Evolutionary conservation across 192 early-diverging fungal species (phyloP).

Genomic region (Coemansia sp.): DNA sequence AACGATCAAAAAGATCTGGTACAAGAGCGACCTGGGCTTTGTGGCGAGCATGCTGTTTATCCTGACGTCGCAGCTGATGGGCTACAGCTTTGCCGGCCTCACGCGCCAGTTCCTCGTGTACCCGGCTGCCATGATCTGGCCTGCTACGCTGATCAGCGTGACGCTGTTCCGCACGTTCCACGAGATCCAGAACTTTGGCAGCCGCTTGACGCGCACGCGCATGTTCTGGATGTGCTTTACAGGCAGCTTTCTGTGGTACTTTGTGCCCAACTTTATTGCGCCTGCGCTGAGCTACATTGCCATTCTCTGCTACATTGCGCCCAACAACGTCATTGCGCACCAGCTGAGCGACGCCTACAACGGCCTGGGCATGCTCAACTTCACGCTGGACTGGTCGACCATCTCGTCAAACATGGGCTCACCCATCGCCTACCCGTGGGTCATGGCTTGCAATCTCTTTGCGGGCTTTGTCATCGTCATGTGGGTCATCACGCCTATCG

Average conservation of each 20-base stretch:
- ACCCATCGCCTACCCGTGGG: conserved; percentile 77
- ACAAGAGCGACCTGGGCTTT: conserved; percentile 71
- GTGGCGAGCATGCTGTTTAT: conserved; percentile 69
- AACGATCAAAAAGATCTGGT: conserved; percentile 68
- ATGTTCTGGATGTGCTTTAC: conserved; percentile 59
- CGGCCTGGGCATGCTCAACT: conserved; percentile 71
- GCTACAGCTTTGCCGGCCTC: conserved; percentile 70
- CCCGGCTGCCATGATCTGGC: conserved; percentile 89
- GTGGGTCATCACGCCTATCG: conserved; percentile 76
- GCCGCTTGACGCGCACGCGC: conserved; percentile 57
- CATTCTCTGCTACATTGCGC: conserved; percentile 63
- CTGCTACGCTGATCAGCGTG: conserved; percentile 72
- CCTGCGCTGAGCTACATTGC: conserved; percentile 70
- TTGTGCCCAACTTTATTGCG: conserved; percentile 68
- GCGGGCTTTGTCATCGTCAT: conserved; percentile 70
- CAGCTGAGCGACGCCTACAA: conserved; percentile 57
- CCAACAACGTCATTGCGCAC: conserved; percentile 43
- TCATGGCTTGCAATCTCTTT: conserved; percentile 71
- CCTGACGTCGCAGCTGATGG: conserved; percentile 70
- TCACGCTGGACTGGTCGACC: conserved; percentile 77
- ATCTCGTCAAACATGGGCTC: conserved; percentile 61
- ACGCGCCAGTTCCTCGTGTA: conserved; percentile 79
- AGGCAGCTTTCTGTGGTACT: conserved; percentile 58
- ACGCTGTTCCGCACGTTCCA: conserved; percentile 82
- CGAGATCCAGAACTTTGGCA: conserved; percentile 61